Evolutionary conservation across 2,329 filamentous ascomycete species (phyloP), one percentile per base, ranked within the genome.

Genomic region (Fusarium dlaminii): DNA sequence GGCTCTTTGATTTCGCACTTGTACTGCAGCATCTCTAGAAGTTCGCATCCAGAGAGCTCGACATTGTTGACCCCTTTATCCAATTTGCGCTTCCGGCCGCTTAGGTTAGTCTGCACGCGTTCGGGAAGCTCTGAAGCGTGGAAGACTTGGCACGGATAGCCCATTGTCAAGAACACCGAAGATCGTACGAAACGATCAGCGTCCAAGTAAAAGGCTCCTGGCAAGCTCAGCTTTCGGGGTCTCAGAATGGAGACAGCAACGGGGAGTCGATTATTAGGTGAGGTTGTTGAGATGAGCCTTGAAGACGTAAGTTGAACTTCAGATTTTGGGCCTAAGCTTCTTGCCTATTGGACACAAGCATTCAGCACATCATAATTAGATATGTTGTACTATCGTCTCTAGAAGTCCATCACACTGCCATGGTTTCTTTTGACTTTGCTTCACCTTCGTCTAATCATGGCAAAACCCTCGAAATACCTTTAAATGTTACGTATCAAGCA

Each of bases 11-110:
- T 86, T 70, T 85, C 81, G 79, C 90, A 92, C 46, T 87, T 85
- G 80, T 90, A 91, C 82, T 92, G 90, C 79, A 89, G 76, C 84
- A 92, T 86, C 76, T 86, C 84, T 64, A 90, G 79, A 65, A 91
- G 83, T 78, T 89, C 85, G 80, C 90, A 92, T 48, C 83, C 83
- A 24, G 83, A 82, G 52, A 92, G 82, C 62, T 91, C 85, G 70
- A 91, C 82, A 54, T 83, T 71, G 74, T 75, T 73, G 36, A 74
- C 70, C 27, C 81, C 80, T 69, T 81, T 78, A 37, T 80, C 82
- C 39, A 84, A 82, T 80, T 91, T 91, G 70, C 88, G 87, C 63
- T 86, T 87, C 58, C 86, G 86, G 13, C 87, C 87, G 42, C 84
- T 82, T 22, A 80, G 79, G 59, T 86, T 84, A 37, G 83, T 71